A percentile compares a stretch with the other conserved stretches of the same genome.
Evolutionary conservation across 768 basidiomycete genomes (phyloP).

Genomic region (Suillus brevipes): DNA sequence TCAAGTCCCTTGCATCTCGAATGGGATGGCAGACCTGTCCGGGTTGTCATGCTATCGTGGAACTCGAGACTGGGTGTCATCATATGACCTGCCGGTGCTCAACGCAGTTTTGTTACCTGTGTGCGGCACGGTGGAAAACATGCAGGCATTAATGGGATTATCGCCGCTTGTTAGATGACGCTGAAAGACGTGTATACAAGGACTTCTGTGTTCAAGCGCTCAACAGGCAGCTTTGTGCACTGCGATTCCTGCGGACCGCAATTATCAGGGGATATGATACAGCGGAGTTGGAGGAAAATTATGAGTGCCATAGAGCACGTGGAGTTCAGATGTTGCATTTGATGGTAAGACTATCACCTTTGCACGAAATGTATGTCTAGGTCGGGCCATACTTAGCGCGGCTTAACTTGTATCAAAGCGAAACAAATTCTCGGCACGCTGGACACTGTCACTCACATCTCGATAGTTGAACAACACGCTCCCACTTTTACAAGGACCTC

Average conservation of each 20-base stretch:
- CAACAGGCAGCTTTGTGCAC: slow-evolving; percentile 13
- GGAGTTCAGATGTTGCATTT: slow-evolving; percentile 44
- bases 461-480: slow-evolving; percentile 81
- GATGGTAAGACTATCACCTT: slow-evolving; percentile 38
- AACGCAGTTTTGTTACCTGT: slow-evolving; percentile 64
- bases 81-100: slow-evolving; percentile 59
- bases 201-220: slow-evolving; percentile 18
- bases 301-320: slow-evolving; percentile 47
- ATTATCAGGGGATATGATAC: slow-evolving; percentile 16
- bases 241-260: slow-evolving; percentile 17
- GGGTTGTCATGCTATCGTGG: slow-evolving; percentile 54
- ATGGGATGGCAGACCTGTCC: slow-evolving; percentile 66
- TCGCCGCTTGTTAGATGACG: slow-evolving; percentile 29
- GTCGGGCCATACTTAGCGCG: not conserved
- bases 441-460: slow-evolving; percentile 45
- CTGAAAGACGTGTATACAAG: slow-evolving; percentile 22
- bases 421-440: not conserved
- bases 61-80: slow-evolving; percentile 56
- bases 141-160: slow-evolving; percentile 72
- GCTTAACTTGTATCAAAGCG: not conserved
- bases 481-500: slow-evolving; percentile 67
- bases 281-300: slow-evolving; percentile 45
- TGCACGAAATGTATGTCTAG: not conserved
- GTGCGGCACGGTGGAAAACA: slow-evolving; percentile 59
- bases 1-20: slow-evolving; percentile 45